Evolutionary conservation across 768 basidiomycete species (phyloP), one percentile per base, ranked within the genome.

Genomic region (Xanthoconium purpureum): DNA sequence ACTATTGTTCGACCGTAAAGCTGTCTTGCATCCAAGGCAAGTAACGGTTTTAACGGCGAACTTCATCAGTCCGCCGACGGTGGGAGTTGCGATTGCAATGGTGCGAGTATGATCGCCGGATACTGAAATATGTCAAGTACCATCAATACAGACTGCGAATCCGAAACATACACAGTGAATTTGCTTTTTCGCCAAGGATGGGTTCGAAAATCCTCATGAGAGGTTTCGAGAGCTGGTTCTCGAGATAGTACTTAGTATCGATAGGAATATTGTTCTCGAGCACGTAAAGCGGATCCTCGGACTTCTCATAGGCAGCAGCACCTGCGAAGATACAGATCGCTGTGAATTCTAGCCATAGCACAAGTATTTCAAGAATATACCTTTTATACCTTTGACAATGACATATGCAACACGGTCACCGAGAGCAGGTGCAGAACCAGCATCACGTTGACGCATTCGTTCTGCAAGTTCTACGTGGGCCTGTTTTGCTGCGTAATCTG

Each of bases 341-440:
- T 13, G 30, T 60, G 14, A 55, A 38, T 30, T 30, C 43, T 36
- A 20, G 17, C n/a, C n/a, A 47, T 33, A 9, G 29, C 8, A 36
- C n/a, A 29, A 33, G 7, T 28, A 35, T 32, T 18, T n/a, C 2
- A 18, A 3, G n/a, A 33, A 55, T 66, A 14, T 56, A 89, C 91
- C 93, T 78, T 96, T 98, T 58, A 90, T 88, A 6, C 92, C 93
- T 71, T 99, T 98, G 71, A 98, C 83, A 68, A 99, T 98, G 42
- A 98, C 96, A 76, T 98, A 99, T 6, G 97, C 96, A 2, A 98
- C 97, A 73, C 97, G 96, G 70, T 99, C 97, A 56, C 97, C 97
- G 18, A 98, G 75, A n/a, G 91, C 87, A 24, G 97, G 97, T 4
- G 97, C 97, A 63, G 97, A 99, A 58, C 94, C 91, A 50, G 96